phyloP scores from a whole-genome alignment of 192 early-diverging fungal species.

The Coemansia sp. region DNA sequence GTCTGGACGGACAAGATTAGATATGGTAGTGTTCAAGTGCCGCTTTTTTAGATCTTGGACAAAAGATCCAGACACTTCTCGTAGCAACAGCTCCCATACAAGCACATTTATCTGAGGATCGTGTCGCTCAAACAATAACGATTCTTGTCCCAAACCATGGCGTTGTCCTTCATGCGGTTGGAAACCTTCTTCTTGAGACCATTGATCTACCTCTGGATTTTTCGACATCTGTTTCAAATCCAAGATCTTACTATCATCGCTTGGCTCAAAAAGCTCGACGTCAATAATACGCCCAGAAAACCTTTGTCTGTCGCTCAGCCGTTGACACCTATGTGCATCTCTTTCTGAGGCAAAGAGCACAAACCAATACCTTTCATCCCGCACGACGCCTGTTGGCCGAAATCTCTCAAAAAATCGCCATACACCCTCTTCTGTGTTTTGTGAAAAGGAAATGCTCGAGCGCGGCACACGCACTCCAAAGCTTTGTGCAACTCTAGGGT shows the following conservation, averaged over 20 bases:
- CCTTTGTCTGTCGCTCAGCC: slow-evolving; percentile 38
- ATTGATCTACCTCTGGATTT: not conserved
- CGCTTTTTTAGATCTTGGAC: slow-evolving; percentile 36
- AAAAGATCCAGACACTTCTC: slow-evolving; percentile 44
- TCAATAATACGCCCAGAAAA: slow-evolving; percentile 42
- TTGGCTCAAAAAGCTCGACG: slow-evolving; percentile 47
- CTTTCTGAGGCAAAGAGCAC: slow-evolving; percentile 43
- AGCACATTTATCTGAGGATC: slow-evolving; percentile 31
- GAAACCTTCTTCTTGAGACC: not conserved
- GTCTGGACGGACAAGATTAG: slow-evolving; percentile 15
- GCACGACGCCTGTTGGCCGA: slow-evolving; percentile 28
- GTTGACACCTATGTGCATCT: slow-evolving; percentile 54
- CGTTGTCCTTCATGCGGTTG: not conserved
- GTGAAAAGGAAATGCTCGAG: slow-evolving; percentile 51
- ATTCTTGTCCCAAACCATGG: slow-evolving; percentile 24
- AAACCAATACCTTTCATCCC: slow-evolving; percentile 49
- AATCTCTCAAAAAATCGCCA: slow-evolving; percentile 42
- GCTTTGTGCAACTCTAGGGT: not conserved
- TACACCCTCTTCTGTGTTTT: slow-evolving; percentile 30
- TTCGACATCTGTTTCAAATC: slow-evolving; percentile 19
- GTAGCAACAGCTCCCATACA: slow-evolving; percentile 39
- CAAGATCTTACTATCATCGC: slow-evolving; percentile 9
- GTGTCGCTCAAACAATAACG: slow-evolving; percentile 9
- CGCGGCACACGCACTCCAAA: slow-evolving; percentile 42
- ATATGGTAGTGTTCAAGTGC: slow-evolving; percentile 20